These are phyloP conservation scores for Ophiostoma quercus DNA, from an alignment of 2,329 filamentous ascomycete genomes.

Conservation along the genomic window DNA sequence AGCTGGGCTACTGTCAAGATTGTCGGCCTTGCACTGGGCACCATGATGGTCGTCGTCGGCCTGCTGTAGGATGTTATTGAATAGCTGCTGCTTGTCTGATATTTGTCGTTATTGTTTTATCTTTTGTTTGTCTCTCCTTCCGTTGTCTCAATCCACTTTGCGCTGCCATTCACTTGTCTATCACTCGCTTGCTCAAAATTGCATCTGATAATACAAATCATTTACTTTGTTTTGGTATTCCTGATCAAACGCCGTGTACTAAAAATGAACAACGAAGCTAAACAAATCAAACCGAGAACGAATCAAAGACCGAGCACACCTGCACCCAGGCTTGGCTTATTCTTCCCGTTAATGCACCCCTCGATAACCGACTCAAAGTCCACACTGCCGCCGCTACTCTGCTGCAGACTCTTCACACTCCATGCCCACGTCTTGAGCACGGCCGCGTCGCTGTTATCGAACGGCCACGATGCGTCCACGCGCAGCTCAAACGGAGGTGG, in stretches of 20 bases:
- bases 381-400: not conserved
- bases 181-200: not conserved
- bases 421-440: slow-evolving; percentile 24
- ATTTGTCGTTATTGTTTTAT: not conserved
- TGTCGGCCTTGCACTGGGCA: slow-evolving; percentile 31
- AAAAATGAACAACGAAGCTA: not conserved
- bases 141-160: not conserved
- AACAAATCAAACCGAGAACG: not conserved
- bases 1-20: slow-evolving; percentile 28
- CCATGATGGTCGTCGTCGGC: slow-evolving; percentile 31
- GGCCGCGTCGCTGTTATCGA: not conserved
- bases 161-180: not conserved
- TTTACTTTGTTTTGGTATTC: slow-evolving; percentile 3
- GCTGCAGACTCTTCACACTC: slow-evolving; percentile 15
- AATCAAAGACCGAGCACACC: not conserved
- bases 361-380: slow-evolving; percentile 20
- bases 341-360: slow-evolving; percentile 23
- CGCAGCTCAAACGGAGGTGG: slow-evolving; percentile 24
- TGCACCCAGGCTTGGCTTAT: slow-evolving; percentile 17
- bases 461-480: slow-evolving; percentile 26
- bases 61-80: slow-evolving; percentile 28
- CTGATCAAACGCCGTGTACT: not conserved
- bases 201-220: not conserved
- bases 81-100: not conserved
- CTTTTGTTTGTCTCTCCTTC: not conserved